Evolutionary conservation across 2,329 filamentous ascomycete species (phyloP).

Genomic region (Sclerotinia spermophila): DNA sequence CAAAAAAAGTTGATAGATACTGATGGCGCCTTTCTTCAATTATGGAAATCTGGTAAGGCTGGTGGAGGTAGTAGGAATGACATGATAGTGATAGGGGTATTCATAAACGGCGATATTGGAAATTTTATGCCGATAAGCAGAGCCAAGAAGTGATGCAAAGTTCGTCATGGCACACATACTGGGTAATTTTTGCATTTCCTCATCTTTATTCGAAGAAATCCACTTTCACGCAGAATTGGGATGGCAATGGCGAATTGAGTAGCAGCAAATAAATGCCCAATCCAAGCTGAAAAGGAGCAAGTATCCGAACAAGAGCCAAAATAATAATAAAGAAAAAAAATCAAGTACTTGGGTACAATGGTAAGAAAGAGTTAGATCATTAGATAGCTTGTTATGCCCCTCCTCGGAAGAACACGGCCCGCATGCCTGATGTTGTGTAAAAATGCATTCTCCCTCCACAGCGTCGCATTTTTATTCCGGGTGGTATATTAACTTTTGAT

Average conservation of each 20-base stretch:
- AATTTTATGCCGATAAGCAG: conserved; percentile 8
- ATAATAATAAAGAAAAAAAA: neutral
- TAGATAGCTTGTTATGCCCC: neutral
- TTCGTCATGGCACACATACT: conserved; percentile 11
- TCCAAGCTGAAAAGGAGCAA: neutral
- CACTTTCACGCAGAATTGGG: conserved; percentile 15
- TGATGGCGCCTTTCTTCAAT: neutral
- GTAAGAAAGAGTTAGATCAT: neutral
- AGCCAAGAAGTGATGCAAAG: conserved; percentile 1
- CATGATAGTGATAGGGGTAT: neutral
- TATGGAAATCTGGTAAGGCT: neutral
- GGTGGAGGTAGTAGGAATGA: neutral
- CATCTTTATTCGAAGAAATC: neutral
- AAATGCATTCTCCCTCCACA: conserved; percentile 10
- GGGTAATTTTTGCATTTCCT: neutral
- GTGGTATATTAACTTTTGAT: neutral
- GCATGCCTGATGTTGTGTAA: conserved; percentile 17
- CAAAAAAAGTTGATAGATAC: conserved; percentile 7
- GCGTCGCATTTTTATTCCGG: conserved; percentile 15
- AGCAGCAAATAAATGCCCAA: neutral
- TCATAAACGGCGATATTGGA: neutral
- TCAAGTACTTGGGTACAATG: neutral
- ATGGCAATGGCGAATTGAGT: conserved; percentile 9
- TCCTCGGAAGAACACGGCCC: conserved; percentile 17
- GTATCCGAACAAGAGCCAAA: neutral